phyloP scores from a whole-genome alignment of 805 yeast species.

The Sugiyamaella lignohabitans region DNA sequence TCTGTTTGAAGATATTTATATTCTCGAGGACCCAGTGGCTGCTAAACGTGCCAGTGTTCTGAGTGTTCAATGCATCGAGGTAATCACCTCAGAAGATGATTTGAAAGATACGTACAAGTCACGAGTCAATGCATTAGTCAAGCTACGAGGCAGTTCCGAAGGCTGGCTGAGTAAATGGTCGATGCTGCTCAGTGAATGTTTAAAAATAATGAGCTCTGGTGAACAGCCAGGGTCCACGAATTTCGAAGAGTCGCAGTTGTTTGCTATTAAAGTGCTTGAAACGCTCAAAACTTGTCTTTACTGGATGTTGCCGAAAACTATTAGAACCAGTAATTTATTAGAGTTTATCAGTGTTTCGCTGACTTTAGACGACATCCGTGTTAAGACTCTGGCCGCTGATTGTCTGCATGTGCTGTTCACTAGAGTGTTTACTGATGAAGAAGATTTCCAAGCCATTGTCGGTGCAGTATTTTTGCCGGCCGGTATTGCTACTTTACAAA shows the following conservation, averaged over 20 bases:
- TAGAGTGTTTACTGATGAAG: conserved; percentile 56
- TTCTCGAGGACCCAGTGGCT: conserved; percentile 88
- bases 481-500: conserved; percentile 64
- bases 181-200: conserved; percentile 40
- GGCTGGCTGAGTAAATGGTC: conserved; percentile 90
- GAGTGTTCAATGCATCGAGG: conserved; percentile 76
- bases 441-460: conserved; percentile 70
- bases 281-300: conserved; percentile 84
- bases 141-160: conserved; percentile 59
- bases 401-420: conserved; percentile 86
- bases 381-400: conserved; percentile 81
- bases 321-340: conserved; percentile 60
- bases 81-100: conserved; percentile 64
- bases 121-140: conserved; percentile 50
- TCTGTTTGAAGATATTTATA: conserved; percentile 85
- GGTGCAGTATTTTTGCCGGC: conserved; percentile 69
- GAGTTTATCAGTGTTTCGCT: conserved; percentile 56
- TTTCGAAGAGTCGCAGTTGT: conserved; percentile 32
- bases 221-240: conserved; percentile 13
- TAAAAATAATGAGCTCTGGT: conserved; percentile 19
- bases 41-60: conserved; percentile 69
- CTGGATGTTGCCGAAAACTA: conserved; percentile 79
- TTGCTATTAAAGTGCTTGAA: conserved; percentile 64
- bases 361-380: conserved; percentile 43
- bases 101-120: conserved; percentile 58